Evolutionary conservation across 2,329 filamentous ascomycete genomes (phyloP), one percentile per base, ranked within the genome.

Genomic region (Claviceps paspali): DNA sequence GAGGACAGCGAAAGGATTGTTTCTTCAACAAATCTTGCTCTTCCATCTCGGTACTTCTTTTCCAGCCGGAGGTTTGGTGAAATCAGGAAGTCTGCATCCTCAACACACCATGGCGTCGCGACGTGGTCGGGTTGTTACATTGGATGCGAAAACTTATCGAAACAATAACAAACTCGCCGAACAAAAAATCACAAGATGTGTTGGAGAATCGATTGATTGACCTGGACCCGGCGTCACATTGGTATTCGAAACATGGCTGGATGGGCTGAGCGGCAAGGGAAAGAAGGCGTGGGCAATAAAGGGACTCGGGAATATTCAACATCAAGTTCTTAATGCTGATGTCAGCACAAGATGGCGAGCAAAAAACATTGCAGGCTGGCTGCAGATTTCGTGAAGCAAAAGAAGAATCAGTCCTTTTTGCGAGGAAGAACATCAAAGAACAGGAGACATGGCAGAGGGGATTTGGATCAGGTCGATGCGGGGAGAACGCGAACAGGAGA

Each of bases 91-190:
- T 36, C 42, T 40, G 42, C 41, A 41, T 44, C 41, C 41, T 43
- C 33, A 27, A 40, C 29, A 37, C 40, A 38, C 31, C 32, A 38
- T 32, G 44, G 45, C 43, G 43, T 45, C 41, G 41, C 27, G 36
- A 43, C 40, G 27, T 29, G 41, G 43, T 43, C 37, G 41, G 37
- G 38, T 36, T 39, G 29, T 31, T 36, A 33, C 8, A 32, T 12
- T 40, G 39, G 28, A 42, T 43, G 38, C 18, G 38, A 30, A 22
- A 3, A 33, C 27, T 39, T 15, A n/a, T n/a, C n/a, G n/a, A n/a
- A n/a, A n/a, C n/a, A n/a, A n/a, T n/a, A n/a, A n/a, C n/a, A n/a
- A n/a, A n/a, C n/a, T n/a, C n/a, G 28, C 32, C 14, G 10, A 9
- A 23, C 3, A 23, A 33, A 21, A 32, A 15, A 23, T 35, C 18